phyloP scores from a whole-genome alignment of 2,329 filamentous ascomycete species.

The Lachnellula hyalina region DNA sequence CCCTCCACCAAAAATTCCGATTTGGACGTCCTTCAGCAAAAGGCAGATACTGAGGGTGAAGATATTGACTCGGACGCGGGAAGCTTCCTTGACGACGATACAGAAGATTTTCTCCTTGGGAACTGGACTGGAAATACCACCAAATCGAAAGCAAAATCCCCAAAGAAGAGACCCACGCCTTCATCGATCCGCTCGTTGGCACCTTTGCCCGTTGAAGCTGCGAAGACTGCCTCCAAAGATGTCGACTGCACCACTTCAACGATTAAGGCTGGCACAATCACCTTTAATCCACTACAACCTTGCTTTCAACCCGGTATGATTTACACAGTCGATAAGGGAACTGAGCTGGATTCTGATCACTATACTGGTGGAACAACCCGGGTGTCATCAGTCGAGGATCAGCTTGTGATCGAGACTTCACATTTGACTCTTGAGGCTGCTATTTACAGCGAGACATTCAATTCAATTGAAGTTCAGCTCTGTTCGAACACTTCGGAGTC shows the following conservation, averaged over 20 bases:
- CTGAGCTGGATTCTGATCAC: no score
- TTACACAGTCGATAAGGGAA: no score
- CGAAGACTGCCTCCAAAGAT: neutral
- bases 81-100: slow-evolving; percentile 6
- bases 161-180: neutral
- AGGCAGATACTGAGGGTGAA: neutral
- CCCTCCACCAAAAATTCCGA: neutral
- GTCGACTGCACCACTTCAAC: no score
- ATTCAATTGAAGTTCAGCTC: neutral
- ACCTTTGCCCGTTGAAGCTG: neutral
- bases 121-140: neutral
- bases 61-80: neutral
- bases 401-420: neutral
- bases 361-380: neutral
- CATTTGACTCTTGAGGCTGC: neutral
- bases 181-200: no score
- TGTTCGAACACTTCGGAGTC: no score
- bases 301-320: no score
- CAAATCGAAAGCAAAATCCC: neutral
- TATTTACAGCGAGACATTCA: neutral
- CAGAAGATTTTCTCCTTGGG: slow-evolving; percentile 1
- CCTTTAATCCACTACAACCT: no score
- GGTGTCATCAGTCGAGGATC: neutral
- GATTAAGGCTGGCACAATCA: no score
- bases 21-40: neutral